Conservation (phyloP, 257 asterid genomes). For the Anisodus acutangulus region DNA sequence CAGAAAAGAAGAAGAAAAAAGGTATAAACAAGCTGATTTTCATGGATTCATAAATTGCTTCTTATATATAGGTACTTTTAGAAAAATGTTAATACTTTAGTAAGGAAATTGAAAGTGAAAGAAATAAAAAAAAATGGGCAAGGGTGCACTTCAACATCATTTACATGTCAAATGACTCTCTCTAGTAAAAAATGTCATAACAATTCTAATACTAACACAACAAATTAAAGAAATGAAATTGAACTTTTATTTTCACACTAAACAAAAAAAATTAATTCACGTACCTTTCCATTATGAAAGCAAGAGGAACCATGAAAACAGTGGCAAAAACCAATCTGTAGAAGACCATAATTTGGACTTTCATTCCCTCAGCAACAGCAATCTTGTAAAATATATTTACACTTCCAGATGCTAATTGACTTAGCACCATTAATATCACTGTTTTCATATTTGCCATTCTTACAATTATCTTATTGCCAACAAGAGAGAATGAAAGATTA, state of each 20-base stretch:
- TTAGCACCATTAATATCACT: constrained; percentile 33
- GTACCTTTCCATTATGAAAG: constrained; percentile 43
- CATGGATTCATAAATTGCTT: neutral
- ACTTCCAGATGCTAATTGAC: constrained; percentile 37
- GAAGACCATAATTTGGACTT: constrained; percentile 36
- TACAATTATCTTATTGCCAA: neutral
- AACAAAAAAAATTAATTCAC: neutral
- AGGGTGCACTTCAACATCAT: neutral
- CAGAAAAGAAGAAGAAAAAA: neutral
- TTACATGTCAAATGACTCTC: neutral
- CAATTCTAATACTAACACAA: neutral
- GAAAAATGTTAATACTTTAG: too few relatives aligned
- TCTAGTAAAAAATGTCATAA: neutral
- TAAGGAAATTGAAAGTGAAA: too few relatives aligned
- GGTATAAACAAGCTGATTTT: neutral
- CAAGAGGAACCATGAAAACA: constrained; percentile 42
- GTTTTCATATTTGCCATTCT: constrained; percentile 32
- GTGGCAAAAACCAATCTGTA: constrained; percentile 42
- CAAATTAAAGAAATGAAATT: neutral
- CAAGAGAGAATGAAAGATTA: constrained; percentile 2
- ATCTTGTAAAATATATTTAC: constrained; percentile 39
- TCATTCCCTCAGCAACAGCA: constrained; percentile 43
- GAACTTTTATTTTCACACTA: neutral
- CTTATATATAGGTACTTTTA: neutral
- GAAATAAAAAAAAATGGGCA: too few relatives aligned